A percentile compares a stretch with the other conserved stretches of the same genome.
phyloP scores from a whole-genome alignment of 495 filamentous ascomycete species.

The Hyaloscypha bicolor region DNA sequence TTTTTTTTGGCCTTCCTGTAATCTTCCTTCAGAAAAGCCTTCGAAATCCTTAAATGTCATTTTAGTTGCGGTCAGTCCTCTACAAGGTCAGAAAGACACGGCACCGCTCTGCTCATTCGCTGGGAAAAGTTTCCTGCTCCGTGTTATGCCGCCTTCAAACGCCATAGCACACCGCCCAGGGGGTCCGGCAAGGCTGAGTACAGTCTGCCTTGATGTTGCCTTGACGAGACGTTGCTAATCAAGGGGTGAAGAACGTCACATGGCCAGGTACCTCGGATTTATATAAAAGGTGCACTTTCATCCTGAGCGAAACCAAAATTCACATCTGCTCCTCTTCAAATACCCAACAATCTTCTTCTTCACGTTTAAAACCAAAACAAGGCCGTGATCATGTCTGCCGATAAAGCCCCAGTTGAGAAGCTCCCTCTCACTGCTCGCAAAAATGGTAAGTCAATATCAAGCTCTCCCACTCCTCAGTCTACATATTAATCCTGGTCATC shows the following conservation, averaged over 20 bases:
- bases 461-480: not conserved
- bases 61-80: not conserved
- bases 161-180: slow-evolving; percentile 16
- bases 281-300: not conserved
- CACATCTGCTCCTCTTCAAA: not conserved
- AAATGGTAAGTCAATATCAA: slow-evolving; percentile 41
- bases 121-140: not conserved
- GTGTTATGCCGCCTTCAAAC: slow-evolving; percentile 2
- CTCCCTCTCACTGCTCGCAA: slow-evolving; percentile 55
- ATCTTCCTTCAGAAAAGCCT: not conserved
- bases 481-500: slow-evolving; percentile 8
- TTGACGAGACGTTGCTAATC: not conserved
- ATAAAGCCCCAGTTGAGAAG: slow-evolving; percentile 44
- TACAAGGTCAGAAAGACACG: not conserved
- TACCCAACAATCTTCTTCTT: not conserved
- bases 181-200: not conserved
- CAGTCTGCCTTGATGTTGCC: not conserved
- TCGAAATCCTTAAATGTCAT: not conserved
- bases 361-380: not conserved
- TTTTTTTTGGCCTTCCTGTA: slow-evolving; percentile 5
- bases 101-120: slow-evolving; percentile 8
- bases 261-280: not conserved
- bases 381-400: slow-evolving; percentile 15
- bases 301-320: not conserved
- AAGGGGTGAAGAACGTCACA: not conserved